Evolutionary conservation across 2,329 filamentous ascomycete genomes (phyloP).

Genomic region (Canariomyces notabilis): DNA sequence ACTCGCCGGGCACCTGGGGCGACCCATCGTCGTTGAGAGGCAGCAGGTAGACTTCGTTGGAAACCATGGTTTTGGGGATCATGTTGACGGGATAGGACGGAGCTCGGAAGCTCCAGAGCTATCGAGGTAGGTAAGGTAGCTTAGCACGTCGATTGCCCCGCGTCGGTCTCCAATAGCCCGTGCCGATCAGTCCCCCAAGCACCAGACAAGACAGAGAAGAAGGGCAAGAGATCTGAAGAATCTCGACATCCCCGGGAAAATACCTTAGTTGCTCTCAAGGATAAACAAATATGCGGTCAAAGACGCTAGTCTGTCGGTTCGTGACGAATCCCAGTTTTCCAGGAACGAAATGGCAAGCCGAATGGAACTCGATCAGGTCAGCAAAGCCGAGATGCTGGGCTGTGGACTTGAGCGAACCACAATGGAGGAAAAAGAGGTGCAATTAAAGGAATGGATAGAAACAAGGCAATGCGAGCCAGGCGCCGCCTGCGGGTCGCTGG

Average conservation of each 20-base stretch:
- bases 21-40: constrained; percentile 90
- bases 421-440: not conserved
- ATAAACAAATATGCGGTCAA: too few species aligned
- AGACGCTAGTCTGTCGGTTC: too few species aligned
- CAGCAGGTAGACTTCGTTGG: constrained; percentile 76
- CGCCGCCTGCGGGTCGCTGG: constrained; percentile 11
- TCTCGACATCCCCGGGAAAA: constrained; percentile 17
- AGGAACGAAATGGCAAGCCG: not conserved
- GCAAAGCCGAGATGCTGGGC: not conserved
- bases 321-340: not conserved
- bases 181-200: constrained; percentile 8
- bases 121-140: constrained; percentile 10
- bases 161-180: constrained; percentile 14
- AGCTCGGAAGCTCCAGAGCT: constrained; percentile 14
- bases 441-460: not conserved
- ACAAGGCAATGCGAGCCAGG: constrained; percentile 13
- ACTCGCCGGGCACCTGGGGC: constrained; percentile 80
- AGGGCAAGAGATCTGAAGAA: constrained; percentile 17
- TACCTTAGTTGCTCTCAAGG: too few species aligned
- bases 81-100: constrained; percentile 34
- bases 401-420: not conserved
- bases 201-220: constrained; percentile 22
- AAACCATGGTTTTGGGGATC: constrained; percentile 58
- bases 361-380: not conserved
- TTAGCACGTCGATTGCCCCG: constrained; percentile 13